Conservation (phyloP, 2,329 filamentous ascomycete species). For the Phialophora tarda region DNA sequence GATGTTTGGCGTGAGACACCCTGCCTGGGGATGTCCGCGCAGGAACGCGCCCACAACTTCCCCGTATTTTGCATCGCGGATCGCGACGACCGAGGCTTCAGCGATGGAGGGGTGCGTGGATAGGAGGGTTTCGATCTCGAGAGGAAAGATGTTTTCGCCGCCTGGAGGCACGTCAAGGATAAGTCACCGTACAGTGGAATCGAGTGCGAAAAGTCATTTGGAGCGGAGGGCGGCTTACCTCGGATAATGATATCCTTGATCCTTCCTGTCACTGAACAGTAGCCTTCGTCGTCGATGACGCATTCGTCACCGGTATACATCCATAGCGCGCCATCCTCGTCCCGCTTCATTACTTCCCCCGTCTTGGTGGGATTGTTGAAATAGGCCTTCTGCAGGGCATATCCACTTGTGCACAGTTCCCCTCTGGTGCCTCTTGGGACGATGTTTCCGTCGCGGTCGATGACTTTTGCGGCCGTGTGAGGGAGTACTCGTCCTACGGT, state of each 20-base stretch:
- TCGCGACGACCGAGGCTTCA: slow-evolving; percentile 70
- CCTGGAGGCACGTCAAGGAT: slow-evolving; percentile 50
- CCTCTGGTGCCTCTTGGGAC: slow-evolving; percentile 71
- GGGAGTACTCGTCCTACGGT: slow-evolving; percentile 80
- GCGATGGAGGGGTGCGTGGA: slow-evolving; percentile 69
- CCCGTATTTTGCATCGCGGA: slow-evolving; percentile 72
- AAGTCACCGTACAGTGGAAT: not conserved
- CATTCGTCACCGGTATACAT: slow-evolving; percentile 93
- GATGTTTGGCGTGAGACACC: slow-evolving; percentile 34
- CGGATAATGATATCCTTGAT: slow-evolving; percentile 90
- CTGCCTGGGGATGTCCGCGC: slow-evolving; percentile 65
- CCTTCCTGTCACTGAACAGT: slow-evolving; percentile 71
- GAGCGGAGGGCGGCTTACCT: slow-evolving; percentile 18
- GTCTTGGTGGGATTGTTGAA: slow-evolving; percentile 74
- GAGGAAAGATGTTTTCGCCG: slow-evolving; percentile 92
- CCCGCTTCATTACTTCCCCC: slow-evolving; percentile 63
- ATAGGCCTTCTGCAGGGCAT: slow-evolving; percentile 88
- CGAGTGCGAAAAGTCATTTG: not conserved
- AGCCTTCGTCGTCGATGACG: slow-evolving; percentile 74
- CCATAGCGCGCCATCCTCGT: slow-evolving; percentile 66
- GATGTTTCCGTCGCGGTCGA: slow-evolving; percentile 69
- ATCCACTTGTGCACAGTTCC: slow-evolving; percentile 82
- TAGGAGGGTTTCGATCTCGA: slow-evolving; percentile 88
- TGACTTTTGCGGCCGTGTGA: slow-evolving; percentile 78
- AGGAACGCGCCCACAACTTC: slow-evolving; percentile 73